Base-by-base conservation (phyloP, 2,329 filamentous ascomycete species). In the Fusarium brachygibbosum region DNA sequence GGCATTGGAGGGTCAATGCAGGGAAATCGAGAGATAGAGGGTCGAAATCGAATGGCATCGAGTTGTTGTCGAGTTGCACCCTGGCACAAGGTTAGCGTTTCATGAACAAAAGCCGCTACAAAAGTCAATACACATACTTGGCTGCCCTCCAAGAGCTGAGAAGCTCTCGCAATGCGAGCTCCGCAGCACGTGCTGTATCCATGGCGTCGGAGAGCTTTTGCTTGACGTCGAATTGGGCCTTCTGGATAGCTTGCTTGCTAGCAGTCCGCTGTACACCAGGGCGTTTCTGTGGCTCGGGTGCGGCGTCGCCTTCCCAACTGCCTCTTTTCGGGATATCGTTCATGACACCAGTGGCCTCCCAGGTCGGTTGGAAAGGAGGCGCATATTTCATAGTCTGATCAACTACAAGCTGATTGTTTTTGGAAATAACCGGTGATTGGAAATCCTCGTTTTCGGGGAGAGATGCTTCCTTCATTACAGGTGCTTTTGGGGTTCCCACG, bases 1-100 rank as follows among this genome's bases (percentile, higher is more conserved):
- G 88, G 70, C 95, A 91, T 68, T 91, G 92, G 13, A 98, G 87
- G 35, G 91, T 93, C 40, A 98, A 86, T 9, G 92, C 90, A 9
- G 94, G 93, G 74, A 97, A 98, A 63, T 93, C 93, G 77, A 97
- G 88, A 7, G 91, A 86, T 64, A 94, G 88, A 34, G 95, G 91
- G 70, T 98, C 93, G 80, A 97, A 97, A 69, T 95, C 92, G 73
- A 91, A 90, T 4, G 88, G 88, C 71, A 83, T 82, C 11, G 86
- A 86, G 52, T 82, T 81, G 69, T 84, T 82, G 63, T 88, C 84
- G 49, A 88, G 81, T 46, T 87, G 83, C 72, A 85, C 83, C 72
- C 87, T 89, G 65, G 23, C 31, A 38, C 63, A 17, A 60, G 50
- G 63, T 74, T 68, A 73, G 62, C 28, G 32, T 46, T 40, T 31